These are phyloP conservation scores for Volvox africanus DNA, from an alignment of 139 green algal species.

Conservation along the genomic window DNA sequence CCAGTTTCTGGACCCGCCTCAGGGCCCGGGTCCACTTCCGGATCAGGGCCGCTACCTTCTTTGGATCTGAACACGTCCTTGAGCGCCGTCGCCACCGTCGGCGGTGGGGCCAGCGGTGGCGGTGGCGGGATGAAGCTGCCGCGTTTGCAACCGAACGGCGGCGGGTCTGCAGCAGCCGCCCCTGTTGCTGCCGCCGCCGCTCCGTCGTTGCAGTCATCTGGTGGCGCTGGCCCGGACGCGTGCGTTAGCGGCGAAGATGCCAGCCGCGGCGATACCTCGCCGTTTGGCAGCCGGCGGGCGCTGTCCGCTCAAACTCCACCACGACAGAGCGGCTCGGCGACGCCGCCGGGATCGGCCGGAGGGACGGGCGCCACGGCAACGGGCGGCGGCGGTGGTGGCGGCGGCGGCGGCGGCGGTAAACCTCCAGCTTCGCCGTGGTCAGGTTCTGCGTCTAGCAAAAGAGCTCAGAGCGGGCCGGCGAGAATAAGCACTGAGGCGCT, in stretches of 20 bases:
- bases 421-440: not conserved
- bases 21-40: not conserved
- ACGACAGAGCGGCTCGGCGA: not conserved
- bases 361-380: not conserved
- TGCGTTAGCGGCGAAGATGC: not conserved
- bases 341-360: not conserved
- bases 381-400: not conserved
- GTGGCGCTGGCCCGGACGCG: not conserved
- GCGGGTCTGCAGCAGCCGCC: not conserved
- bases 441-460: slow-evolving; percentile 2
- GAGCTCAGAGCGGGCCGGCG: slow-evolving; percentile 49
- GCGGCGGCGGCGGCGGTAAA: not conserved
- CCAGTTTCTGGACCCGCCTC: not conserved
- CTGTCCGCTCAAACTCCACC: slow-evolving; percentile 37
- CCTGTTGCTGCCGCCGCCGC: not conserved
- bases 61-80: not conserved
- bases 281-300: slow-evolving; percentile 31
- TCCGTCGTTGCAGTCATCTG: not conserved
- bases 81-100: too few species aligned
- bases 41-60: not conserved
- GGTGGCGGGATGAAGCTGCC: not conserved
- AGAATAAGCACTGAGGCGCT: slow-evolving; percentile 40
- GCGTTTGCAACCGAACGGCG: not conserved
- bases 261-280: not conserved
- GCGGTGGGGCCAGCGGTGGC: not conserved